phyloP scores from a whole-genome alignment of 176 grass and related monocot species.

The Carex kokanica region DNA sequence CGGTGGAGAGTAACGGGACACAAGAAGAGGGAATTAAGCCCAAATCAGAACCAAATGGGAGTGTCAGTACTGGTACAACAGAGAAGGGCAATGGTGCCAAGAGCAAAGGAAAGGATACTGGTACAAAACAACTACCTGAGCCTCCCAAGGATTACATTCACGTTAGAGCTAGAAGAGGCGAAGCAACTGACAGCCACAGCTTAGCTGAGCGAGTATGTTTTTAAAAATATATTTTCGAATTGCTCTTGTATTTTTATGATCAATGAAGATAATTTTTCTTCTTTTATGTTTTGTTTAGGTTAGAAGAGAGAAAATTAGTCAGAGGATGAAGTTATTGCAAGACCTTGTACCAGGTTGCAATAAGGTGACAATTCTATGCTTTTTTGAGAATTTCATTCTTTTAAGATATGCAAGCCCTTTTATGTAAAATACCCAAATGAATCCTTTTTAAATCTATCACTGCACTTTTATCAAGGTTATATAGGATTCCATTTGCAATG shows the following conservation, averaged over 20 bases:
- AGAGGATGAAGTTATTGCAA: slow-evolving; percentile 96
- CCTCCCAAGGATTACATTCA: slow-evolving; percentile 92
- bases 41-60: slow-evolving; percentile 54
- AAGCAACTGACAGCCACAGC: slow-evolving; percentile 98
- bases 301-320: slow-evolving; percentile 99
- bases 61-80: slow-evolving; percentile 47
- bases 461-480: not conserved
- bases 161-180: slow-evolving; percentile 86
- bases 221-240: slow-evolving; percentile 11
- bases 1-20: slow-evolving; percentile 43
- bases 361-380: slow-evolving; percentile 50
- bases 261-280: slow-evolving; percentile 10
- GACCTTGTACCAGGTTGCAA: slow-evolving; percentile 98
- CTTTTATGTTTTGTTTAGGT: slow-evolving; percentile 44
- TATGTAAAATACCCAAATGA: not conserved
- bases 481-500: not conserved
- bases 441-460: not conserved
- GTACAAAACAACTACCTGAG: slow-evolving; percentile 40
- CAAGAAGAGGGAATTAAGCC: slow-evolving; percentile 58
- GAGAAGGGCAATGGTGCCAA: slow-evolving; percentile 52
- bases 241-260: not conserved
- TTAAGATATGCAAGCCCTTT: not conserved
- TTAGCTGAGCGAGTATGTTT: slow-evolving; percentile 89
- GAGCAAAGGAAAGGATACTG: slow-evolving; percentile 58
- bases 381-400: not conserved